Evolutionary conservation across 768 basidiomycete genomes (phyloP).

Genomic region (Postia placenta): DNA sequence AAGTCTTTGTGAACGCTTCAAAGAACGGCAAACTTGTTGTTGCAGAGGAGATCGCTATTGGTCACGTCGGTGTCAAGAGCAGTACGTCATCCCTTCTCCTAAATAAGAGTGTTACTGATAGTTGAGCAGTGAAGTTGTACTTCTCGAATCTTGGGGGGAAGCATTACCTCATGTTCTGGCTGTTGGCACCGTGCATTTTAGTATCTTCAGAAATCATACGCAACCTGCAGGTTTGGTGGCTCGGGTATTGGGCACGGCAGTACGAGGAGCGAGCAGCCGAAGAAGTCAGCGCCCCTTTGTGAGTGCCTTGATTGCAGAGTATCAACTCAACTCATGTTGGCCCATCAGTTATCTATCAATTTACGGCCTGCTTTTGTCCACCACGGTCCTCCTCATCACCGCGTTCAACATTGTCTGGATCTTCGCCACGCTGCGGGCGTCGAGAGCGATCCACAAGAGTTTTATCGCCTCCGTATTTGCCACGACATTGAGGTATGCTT

Average conservation of each 20-base stretch:
- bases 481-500: constrained; percentile 56
- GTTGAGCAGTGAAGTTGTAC: constrained; percentile 23
- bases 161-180: constrained; percentile 27
- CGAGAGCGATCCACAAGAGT: constrained; percentile 43
- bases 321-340: not conserved
- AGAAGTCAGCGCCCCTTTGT: constrained; percentile 26
- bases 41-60: constrained; percentile 56
- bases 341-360: constrained; percentile 39
- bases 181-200: constrained; percentile 10
- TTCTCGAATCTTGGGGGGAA: constrained; percentile 19
- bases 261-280: constrained; percentile 22
- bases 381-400: constrained; percentile 26
- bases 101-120: too few species aligned
- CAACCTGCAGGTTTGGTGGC: constrained; percentile 25
- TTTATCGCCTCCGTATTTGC: constrained; percentile 49
- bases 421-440: constrained; percentile 45
- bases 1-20: too few species aligned
- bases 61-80: constrained; percentile 55
- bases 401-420: constrained; percentile 31
- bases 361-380: constrained; percentile 32
- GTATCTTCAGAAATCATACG: constrained; percentile 15
- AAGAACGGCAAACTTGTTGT: constrained; percentile 58
- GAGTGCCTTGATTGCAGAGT: not conserved
- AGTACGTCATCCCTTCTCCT: too few species aligned
- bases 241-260: constrained; percentile 31